phyloP scores from a whole-genome alignment of 2,329 filamentous ascomycete genomes.

The Colletotrichum lentis region DNA sequence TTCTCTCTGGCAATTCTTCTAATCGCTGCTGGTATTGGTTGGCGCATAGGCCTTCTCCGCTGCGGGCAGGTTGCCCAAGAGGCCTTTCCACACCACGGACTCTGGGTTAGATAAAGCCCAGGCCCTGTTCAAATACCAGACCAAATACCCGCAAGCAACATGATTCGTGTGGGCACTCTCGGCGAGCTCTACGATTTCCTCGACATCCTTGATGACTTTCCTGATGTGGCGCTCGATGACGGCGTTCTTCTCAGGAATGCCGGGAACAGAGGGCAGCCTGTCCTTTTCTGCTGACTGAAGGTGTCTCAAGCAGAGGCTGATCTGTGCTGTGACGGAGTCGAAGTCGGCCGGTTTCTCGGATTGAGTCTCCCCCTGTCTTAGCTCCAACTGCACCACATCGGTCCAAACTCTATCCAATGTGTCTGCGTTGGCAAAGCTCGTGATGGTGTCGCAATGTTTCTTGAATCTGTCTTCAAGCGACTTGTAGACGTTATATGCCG shows the following conservation, averaged over 20 bases:
- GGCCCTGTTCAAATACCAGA: slow-evolving; percentile 13
- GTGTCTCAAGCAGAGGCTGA: slow-evolving; percentile 17
- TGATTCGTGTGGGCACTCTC: slow-evolving; percentile 5
- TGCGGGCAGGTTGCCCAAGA: background rate
- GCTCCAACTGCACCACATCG: slow-evolving; percentile 12
- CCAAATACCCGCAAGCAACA: slow-evolving; percentile 4
- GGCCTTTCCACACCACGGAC: slow-evolving; percentile 1
- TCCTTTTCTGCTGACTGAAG: slow-evolving; percentile 10
- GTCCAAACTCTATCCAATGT: slow-evolving; percentile 24
- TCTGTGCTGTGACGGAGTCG: slow-evolving; percentile 5
- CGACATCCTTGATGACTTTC: slow-evolving; percentile 18
- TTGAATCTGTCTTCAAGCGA: background rate
- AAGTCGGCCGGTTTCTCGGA: slow-evolving; percentile 2
- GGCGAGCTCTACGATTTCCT: slow-evolving; percentile 15
- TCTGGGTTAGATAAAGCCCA: slow-evolving; percentile 4
- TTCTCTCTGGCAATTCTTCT: background rate
- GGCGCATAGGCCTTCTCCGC: background rate
- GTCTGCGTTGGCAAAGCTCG: slow-evolving; percentile 4
- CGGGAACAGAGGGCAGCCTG: background rate
- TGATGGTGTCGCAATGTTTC: background rate
- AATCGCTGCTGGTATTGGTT: background rate
- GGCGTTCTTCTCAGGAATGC: background rate
- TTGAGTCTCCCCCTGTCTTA: background rate
- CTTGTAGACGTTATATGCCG: slow-evolving; percentile 23
- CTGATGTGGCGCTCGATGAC: slow-evolving; percentile 11